These are phyloP conservation scores for Wickerhamomyces sp. DNA, from an alignment of 1,139 yeast species.

Conservation along the genomic window DNA sequence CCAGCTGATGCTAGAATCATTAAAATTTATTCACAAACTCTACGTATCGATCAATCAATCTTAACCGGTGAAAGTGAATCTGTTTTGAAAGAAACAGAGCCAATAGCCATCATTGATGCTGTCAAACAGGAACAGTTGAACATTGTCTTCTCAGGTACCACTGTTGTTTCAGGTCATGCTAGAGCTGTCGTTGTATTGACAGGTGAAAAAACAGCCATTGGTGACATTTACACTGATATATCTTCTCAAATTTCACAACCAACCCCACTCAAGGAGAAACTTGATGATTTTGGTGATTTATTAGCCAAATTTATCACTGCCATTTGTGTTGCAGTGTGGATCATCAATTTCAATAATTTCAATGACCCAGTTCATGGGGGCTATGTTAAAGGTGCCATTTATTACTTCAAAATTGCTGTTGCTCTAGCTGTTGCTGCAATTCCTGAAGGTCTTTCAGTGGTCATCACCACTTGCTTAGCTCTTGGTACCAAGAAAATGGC, in stretches of 20 bases:
- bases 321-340: constrained; percentile 78
- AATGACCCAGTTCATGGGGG: constrained; percentile 49
- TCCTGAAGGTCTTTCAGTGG: constrained; percentile 77
- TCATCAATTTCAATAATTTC: constrained; percentile 64
- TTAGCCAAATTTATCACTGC: constrained; percentile 70
- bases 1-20: constrained; percentile 72
- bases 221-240: constrained; percentile 54
- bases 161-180: constrained; percentile 73
- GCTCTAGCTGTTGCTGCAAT: constrained; percentile 81
- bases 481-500: constrained; percentile 83
- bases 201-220: constrained; percentile 72
- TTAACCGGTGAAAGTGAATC: constrained; percentile 68
- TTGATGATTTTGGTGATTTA: constrained; percentile 66
- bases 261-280: constrained; percentile 59
- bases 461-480: constrained; percentile 79
- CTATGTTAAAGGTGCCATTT: constrained; percentile 45
- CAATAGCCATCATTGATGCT: constrained; percentile 32
- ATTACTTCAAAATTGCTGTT: constrained; percentile 48
- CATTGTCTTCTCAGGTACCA: constrained; percentile 54
- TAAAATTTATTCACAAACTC: constrained; percentile 47
- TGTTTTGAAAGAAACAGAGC: constrained; percentile 38
- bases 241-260: constrained; percentile 61
- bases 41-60: constrained; percentile 76
- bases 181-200: constrained; percentile 61
- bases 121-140: constrained; percentile 27